Percentiles rank a stretch among this genome's conserved stretches.
phyloP scores from a whole-genome alignment of 371 early-diverging fungal genomes.

The Mortierella sp. region DNA sequence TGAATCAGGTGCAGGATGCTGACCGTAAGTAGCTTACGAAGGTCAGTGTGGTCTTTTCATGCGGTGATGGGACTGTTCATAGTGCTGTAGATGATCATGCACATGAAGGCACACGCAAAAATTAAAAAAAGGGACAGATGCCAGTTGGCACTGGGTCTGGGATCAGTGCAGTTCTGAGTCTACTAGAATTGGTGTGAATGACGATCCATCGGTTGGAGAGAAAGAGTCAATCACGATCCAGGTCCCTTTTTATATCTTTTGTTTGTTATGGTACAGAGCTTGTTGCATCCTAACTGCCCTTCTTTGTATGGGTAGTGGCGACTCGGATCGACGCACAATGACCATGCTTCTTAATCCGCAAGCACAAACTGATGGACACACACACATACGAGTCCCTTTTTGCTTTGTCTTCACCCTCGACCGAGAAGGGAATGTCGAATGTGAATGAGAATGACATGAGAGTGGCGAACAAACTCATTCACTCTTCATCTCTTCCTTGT shows the following conservation, averaged over 20 bases:
- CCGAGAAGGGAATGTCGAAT: constrained; percentile 2
- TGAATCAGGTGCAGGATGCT: too few species aligned
- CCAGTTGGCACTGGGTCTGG: neutral
- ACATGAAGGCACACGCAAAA: neutral
- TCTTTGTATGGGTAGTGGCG: neutral
- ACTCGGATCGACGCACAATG: neutral
- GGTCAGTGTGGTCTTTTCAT: too few species aligned
- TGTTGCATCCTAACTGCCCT: neutral
- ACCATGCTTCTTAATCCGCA: too few species aligned
- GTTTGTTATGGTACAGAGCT: neutral
- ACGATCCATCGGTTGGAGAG: neutral
- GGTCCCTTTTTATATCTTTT: neutral
- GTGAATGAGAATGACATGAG: neutral
- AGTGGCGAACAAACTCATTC: neutral
- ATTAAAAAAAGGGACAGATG: neutral
- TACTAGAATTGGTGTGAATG: neutral
- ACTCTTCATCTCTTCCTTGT: neutral
- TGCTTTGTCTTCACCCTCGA: neutral
- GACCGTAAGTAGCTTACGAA: too few species aligned
- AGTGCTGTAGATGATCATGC: too few species aligned
- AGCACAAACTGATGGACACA: neutral
- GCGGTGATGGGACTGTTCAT: too few species aligned
- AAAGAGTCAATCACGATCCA: neutral
- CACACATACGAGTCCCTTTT: neutral
- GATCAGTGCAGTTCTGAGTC: neutral